phyloP scores from a whole-genome alignment of 2,329 filamentous ascomycete species.

The Aspergillus sp. region DNA sequence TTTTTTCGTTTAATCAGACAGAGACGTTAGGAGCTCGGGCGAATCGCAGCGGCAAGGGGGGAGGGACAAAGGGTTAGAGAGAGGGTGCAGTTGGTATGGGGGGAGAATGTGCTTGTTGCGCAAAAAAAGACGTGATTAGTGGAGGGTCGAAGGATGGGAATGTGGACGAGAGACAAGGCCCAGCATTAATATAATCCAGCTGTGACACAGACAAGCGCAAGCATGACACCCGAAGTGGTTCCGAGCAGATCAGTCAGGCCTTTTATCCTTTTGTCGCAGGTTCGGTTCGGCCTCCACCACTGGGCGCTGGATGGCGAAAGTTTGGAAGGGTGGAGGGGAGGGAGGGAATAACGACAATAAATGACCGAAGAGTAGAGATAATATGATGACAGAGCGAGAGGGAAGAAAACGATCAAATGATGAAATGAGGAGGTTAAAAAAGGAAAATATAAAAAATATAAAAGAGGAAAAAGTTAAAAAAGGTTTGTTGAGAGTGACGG shows the following conservation, averaged over 20 bases:
- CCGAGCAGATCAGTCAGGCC: slow-evolving; percentile 17
- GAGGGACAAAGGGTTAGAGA: slow-evolving; percentile 27
- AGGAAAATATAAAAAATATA: not conserved
- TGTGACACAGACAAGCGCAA: slow-evolving; percentile 41
- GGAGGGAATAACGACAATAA: slow-evolving; percentile 4
- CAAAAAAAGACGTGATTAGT: slow-evolving; percentile 35
- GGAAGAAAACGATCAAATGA: not conserved
- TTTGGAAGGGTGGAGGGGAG: not conserved
- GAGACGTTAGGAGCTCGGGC: slow-evolving; percentile 33
- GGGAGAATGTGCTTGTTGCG: slow-evolving; percentile 40
- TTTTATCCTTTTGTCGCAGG: slow-evolving; percentile 19
- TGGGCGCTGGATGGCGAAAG: not conserved
- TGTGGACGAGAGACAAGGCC: slow-evolving; percentile 40
- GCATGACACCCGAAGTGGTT: slow-evolving; percentile 34
- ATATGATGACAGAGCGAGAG: slow-evolving; percentile 5
- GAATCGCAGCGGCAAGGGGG: slow-evolving; percentile 38
- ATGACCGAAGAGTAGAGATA: slow-evolving; percentile 17
- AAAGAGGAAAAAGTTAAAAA: not conserved
- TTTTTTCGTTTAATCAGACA: slow-evolving; percentile 25
- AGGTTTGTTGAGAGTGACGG: slow-evolving; percentile 10
- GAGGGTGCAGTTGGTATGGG: slow-evolving; percentile 27
- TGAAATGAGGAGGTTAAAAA: not conserved
- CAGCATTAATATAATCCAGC: slow-evolving; percentile 38
- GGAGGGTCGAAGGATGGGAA: slow-evolving; percentile 36
- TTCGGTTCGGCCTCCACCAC: slow-evolving; percentile 11